These are phyloP conservation scores for Cryptococcus neoformans DNA, from an alignment of 1,284 basidiomycete genomes.

Conservation along the genomic window DNA sequence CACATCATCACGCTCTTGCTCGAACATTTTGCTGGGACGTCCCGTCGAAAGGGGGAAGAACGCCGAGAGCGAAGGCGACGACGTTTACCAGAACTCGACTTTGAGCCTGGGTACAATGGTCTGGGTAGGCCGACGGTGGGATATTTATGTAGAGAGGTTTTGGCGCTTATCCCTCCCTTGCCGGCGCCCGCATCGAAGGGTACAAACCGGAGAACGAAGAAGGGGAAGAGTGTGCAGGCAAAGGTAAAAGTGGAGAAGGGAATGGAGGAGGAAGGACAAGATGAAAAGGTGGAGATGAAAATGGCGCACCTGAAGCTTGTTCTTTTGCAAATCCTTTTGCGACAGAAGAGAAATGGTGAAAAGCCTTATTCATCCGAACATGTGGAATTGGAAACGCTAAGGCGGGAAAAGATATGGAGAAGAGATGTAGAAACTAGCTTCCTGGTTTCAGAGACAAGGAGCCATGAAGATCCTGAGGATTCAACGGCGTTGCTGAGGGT, in stretches of 20 bases:
- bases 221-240: not conserved
- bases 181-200: too few species aligned
- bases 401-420: not conserved
- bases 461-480: too few species aligned
- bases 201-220: not conserved
- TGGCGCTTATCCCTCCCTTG: not conserved
- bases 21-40: conserved; percentile 29
- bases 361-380: not conserved
- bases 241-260: not conserved
- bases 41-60: conserved; percentile 7
- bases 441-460: too few species aligned
- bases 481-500: too few species aligned
- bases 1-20: conserved; percentile 22
- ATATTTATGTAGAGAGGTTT: conserved; percentile 3
- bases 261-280: not conserved
- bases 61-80: not conserved
- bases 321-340: not conserved
- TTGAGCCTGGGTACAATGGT: not conserved
- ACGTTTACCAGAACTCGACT: not conserved
- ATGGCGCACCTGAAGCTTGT: not conserved
- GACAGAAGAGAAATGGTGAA: not conserved
- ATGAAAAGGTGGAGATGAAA: not conserved
- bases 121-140: conserved; percentile 1
- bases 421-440: not conserved
- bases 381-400: not conserved